These are phyloP conservation scores for Colletotrichum orchidophilum DNA, from an alignment of 2,329 filamentous ascomycete genomes.

Conservation along the genomic window DNA sequence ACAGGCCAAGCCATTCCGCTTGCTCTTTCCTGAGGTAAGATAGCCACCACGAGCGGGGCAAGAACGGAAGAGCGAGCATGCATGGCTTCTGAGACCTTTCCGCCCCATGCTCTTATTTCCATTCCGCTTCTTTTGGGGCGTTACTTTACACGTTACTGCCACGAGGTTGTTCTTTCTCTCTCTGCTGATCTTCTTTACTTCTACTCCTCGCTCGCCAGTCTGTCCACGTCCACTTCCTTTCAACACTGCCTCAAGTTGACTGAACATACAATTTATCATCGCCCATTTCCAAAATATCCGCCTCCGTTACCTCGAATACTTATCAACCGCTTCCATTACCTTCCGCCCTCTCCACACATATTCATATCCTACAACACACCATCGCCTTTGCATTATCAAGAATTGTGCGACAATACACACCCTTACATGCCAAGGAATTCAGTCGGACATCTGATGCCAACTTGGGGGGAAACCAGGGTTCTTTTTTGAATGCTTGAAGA, in stretches of 20 bases:
- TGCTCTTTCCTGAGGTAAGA: neutral
- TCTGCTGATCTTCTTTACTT: conserved; percentile 7
- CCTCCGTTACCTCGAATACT: neutral
- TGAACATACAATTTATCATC: neutral
- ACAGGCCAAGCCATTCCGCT: neutral
- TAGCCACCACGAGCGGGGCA: neutral
- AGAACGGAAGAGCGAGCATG: neutral
- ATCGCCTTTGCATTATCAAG: neutral
- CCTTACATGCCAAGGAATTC: neutral
- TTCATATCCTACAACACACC: neutral
- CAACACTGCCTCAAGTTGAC: neutral
- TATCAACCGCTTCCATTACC: neutral
- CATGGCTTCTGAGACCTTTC: conserved; percentile 5
- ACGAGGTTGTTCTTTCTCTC: conserved; percentile 10
- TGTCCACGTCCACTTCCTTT: neutral
- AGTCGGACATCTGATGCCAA: neutral
- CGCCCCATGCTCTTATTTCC: neutral
- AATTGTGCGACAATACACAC: neutral
- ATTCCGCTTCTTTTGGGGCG: neutral
- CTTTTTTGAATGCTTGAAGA: neutral
- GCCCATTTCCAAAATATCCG: neutral
- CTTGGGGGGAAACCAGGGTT: too few species aligned
- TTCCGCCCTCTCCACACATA: neutral
- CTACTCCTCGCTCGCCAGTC: neutral
- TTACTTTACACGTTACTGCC: conserved; percentile 23